Evolutionary conservation across 2,329 filamentous ascomycete genomes (phyloP), one percentile per base, ranked within the genome.

Genomic region (Colletotrichum destructivum): DNA sequence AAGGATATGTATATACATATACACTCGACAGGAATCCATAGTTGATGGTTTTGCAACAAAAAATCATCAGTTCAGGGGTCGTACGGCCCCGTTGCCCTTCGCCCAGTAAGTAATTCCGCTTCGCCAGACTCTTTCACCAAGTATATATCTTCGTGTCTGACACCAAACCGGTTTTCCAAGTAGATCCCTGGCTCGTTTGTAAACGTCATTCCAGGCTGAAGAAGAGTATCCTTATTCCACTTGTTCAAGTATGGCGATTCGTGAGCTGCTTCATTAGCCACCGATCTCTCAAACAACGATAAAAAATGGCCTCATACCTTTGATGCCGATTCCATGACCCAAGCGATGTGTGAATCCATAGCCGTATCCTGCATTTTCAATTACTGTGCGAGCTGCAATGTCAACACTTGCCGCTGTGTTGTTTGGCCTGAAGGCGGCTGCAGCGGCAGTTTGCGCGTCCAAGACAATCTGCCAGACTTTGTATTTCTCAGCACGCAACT

Each of bases 151-250:
- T 92, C 90, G 76, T 91, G 89, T 47, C 89, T 82, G 1, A 91
- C 88, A 0, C 90, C 90, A 77, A 92, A 92, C 59, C 85, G 85
- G 35, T 85, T 85, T 26, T 88, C 83, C 0, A 91, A 79, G 76
- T 92, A 92, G 42, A 92, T 86, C 0, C 90, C 90, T 0, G 90
- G 90, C 79, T 92, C 90, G 12, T 87, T 87, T 0, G 90, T 91
- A 72, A 92, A 92, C 0, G 86, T 84, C 89, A 92, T 92, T 0
- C 90, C 89, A 0, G 87, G 81, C 56, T 82, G 81, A 6, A 91
- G 80, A 0, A 81, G 75, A 0, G 82, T 81, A 2, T 77, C 79
- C 2, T 80, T 81, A 75, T 92, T 92, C 69, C 88, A 90, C 75
- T 91, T 89, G 77, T 92, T 90, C 42, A 92, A 80, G 74, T 91